These are phyloP conservation scores for Penicillium mononematosum DNA, from an alignment of 495 filamentous ascomycete species.

Conservation along the genomic window DNA sequence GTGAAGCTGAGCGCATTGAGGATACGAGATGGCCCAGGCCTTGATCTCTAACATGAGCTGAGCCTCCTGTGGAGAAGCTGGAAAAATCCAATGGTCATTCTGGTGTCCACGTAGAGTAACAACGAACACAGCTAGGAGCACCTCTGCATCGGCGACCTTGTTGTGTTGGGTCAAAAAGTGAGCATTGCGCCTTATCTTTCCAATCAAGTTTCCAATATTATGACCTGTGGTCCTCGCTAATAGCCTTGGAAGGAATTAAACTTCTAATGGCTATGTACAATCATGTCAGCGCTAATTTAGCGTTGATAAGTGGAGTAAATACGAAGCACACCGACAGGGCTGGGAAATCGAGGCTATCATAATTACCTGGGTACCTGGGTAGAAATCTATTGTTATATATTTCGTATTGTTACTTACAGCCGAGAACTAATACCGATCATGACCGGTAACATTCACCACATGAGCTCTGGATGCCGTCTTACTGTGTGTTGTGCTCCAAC, in stretches of 20 bases:
- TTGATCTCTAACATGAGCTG: constrained; percentile 7
- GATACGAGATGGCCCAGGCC: constrained; percentile 15
- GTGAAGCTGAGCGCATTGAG: constrained; percentile 9
- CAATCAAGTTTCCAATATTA: constrained; percentile 6
- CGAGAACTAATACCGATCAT: constrained; percentile 7
- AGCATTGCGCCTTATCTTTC: constrained; percentile 20
- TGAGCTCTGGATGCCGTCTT: not conserved
- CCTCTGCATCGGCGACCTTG: constrained; percentile 6
- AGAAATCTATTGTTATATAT: constrained; percentile 1
- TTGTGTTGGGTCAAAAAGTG: constrained; percentile 9
- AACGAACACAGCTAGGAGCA: constrained; percentile 9
- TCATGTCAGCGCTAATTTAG: constrained; percentile 9
- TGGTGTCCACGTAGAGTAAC: constrained; percentile 11
- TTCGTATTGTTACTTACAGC: constrained; percentile 12
- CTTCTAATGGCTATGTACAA: too few relatives aligned
- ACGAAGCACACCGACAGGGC: constrained; percentile 1
- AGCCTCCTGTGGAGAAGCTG: constrained; percentile 7
- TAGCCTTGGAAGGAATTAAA: not conserved
- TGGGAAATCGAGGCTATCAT: constrained; percentile 6
- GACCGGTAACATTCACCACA: constrained; percentile 6
- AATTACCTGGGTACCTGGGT: not conserved
- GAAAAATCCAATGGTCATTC: not conserved
- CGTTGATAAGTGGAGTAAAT: constrained; percentile 2
- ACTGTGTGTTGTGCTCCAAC: not conserved
- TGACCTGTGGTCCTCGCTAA: constrained; percentile 4